Base-by-base conservation (phyloP, 2,329 filamentous ascomycete genomes). In the Davidsoniella australis region DNA sequence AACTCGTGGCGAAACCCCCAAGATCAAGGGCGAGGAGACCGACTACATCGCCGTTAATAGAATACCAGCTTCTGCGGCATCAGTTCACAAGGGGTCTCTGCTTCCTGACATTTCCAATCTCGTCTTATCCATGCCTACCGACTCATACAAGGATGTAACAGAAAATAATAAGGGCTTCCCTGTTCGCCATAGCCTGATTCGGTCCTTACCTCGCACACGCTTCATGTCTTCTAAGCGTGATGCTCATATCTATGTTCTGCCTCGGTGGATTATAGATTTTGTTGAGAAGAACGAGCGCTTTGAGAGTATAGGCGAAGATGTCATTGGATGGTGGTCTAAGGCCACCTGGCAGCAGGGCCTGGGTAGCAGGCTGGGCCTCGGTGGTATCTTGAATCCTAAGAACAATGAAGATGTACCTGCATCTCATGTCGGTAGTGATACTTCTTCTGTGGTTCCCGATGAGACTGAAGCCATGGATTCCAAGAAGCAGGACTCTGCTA, bases 271-370 rank as follows among this genome's bases (percentile, higher is more conserved):
- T 7, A 75, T 94, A 58, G 81, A 93, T 48, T 83, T 94, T 62
- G 76, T 93, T 40, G 75, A 76, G 51, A 70, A 73, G 54, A 93
- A 95, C 58, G 81, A 88, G 26, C 78, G 75, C 9, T 76, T 98
- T 54, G 85, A 94, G 58, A 93, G 81, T 50, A 79, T 98, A 44
- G 84, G 83, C 29, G 89, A 96, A 62, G 89, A 96, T 59, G 78
- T 95, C 5, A 70, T 96, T 14, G 87, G 88, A 5, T 94, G 85
- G 83, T 94, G 88, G 87, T 85, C 88, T 33, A 96, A 96, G 62
- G 79, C 89, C 1, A 79, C 80, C 49, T 98, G 91, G 91, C 88
- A 96, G 63, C 70, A 75, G 2, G 84, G 85, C 0, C 68, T 95
- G 2, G 76, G 75, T 0, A 76, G 82, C 47, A 95, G 94, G 63